Percentiles rank a stretch among this genome's conserved stretches.
Conservation (phyloP, 371 early-diverging fungal species). For the Massospora cicadina region DNA sequence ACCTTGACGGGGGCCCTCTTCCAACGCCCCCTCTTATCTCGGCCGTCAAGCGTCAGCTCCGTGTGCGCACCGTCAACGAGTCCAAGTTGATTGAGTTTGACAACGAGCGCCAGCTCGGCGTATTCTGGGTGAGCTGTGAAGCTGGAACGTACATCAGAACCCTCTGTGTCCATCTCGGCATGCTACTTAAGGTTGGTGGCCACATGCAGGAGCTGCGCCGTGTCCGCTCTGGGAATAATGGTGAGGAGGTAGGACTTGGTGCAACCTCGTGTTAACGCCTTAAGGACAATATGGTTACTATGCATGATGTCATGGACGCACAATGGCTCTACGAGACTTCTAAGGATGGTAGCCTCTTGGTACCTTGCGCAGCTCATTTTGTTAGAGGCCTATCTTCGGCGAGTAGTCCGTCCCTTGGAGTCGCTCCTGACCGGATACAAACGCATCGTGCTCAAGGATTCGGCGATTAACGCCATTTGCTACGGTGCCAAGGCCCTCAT, state of each 20-base stretch:
- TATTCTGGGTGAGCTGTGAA: constrained; percentile 98
- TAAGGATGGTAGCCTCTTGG: constrained; percentile 58
- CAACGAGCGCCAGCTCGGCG: constrained; percentile 85
- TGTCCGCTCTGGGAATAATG: constrained; percentile 88
- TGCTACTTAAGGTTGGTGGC: constrained; percentile 92
- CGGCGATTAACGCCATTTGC: constrained; percentile 97
- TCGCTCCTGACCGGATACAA: constrained; percentile 88
- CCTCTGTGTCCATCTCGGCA: constrained; percentile 97
- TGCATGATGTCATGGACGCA: constrained; percentile 99
- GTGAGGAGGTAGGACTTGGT: constrained; percentile 51
- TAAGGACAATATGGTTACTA: constrained; percentile 86
- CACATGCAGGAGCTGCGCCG: constrained; percentile 99
- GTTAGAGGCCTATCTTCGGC: constrained; percentile 71
- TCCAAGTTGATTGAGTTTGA: constrained; percentile 92
- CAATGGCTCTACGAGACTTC: constrained; percentile 95
- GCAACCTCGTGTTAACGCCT: not conserved
- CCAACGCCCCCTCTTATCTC: constrained; percentile 99
- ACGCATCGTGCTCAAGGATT: constrained; percentile 98
- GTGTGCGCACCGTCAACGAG: constrained; percentile 97
- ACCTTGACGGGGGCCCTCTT: constrained; percentile 95
- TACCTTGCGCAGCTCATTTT: not conserved
- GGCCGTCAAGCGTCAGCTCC: constrained; percentile 99
- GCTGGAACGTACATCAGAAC: constrained; percentile 99
- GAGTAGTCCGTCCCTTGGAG: constrained; percentile 94
- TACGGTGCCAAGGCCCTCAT: constrained; percentile 98